These are phyloP conservation scores for Yamadazyma mexicana DNA, from an alignment of 1,139 yeast genomes.

Conservation along the genomic window DNA sequence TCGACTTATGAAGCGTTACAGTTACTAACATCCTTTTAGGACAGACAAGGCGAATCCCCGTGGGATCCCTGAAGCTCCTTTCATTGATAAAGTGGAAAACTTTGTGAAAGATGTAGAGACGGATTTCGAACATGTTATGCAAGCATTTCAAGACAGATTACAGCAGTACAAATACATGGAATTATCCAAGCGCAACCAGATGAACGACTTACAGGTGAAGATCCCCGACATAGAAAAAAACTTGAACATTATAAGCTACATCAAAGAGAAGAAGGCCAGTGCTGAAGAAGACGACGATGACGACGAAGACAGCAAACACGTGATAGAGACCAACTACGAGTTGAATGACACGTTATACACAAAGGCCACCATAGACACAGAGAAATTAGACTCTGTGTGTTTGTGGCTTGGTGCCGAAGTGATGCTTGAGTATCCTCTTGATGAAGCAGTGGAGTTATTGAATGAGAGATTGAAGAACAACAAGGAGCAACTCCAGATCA, in stretches of 20 bases:
- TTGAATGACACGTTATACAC: slow-evolving; percentile 90
- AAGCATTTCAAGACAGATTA: slow-evolving; percentile 73
- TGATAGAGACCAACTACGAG: slow-evolving; percentile 75
- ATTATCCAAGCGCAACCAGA: slow-evolving; percentile 70
- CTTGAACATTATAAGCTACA: slow-evolving; percentile 64
- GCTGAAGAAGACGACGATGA: slow-evolving; percentile 34
- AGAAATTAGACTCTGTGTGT: slow-evolving; percentile 54
- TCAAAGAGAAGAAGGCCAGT: slow-evolving; percentile 46
- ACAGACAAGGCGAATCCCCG: slow-evolving; percentile 71
- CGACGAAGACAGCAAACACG: slow-evolving; percentile 35
- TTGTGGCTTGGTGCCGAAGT: slow-evolving; percentile 98
- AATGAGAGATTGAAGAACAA: slow-evolving; percentile 64
- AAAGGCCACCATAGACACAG: slow-evolving; percentile 65
- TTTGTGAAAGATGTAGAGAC: slow-evolving; percentile 61
- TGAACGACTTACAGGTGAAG: slow-evolving; percentile 65
- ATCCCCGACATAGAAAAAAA: slow-evolving; percentile 91
- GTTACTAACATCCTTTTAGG: slow-evolving; percentile 33
- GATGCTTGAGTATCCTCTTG: slow-evolving; percentile 91
- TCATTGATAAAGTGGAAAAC: slow-evolving; percentile 80
- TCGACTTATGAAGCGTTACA: neutral
- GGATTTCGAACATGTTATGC: slow-evolving; percentile 71
- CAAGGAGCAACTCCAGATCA: slow-evolving; percentile 52
- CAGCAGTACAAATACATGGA: slow-evolving; percentile 88
- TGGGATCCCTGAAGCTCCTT: slow-evolving; percentile 96
- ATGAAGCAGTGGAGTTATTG: slow-evolving; percentile 78